Conservation (phyloP, 1,284 basidiomycete genomes). For the Ceratobasidium sp. region DNA sequence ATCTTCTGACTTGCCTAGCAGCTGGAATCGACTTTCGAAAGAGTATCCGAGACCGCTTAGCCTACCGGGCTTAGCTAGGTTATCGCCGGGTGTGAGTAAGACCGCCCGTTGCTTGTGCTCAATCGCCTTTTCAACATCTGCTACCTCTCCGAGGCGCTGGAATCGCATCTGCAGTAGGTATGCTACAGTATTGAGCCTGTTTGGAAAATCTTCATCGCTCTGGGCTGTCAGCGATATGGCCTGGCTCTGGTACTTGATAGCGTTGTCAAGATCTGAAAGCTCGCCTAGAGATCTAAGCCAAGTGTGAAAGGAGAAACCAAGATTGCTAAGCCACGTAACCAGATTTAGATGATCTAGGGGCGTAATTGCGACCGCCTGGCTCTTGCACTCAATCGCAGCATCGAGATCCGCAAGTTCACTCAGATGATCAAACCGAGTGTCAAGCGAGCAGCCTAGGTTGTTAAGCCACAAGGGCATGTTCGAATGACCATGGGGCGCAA, state of each 20-base stretch:
- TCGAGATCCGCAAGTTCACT: too few species aligned
- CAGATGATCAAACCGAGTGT: too few species aligned
- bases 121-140: neutral
- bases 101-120: neutral
- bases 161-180: neutral
- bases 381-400: too few species aligned
- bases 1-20: neutral
- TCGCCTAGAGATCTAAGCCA: neutral
- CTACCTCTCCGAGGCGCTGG: neutral
- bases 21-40: neutral
- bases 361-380: too few species aligned
- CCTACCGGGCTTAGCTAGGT: neutral
- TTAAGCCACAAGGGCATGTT: too few species aligned
- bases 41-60: neutral
- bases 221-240: neutral
- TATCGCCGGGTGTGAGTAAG: neutral
- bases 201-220: neutral
- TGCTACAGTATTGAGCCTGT: neutral
- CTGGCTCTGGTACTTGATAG: neutral
- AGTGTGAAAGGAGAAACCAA: neutral
- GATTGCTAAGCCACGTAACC: constrained; percentile 2
- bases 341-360: too few species aligned
- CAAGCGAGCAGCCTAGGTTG: too few species aligned
- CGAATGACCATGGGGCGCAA: too few species aligned
- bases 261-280: neutral